Base-by-base conservation (phyloP, 805 yeast species). In the Candida dajiaensis region DNA sequence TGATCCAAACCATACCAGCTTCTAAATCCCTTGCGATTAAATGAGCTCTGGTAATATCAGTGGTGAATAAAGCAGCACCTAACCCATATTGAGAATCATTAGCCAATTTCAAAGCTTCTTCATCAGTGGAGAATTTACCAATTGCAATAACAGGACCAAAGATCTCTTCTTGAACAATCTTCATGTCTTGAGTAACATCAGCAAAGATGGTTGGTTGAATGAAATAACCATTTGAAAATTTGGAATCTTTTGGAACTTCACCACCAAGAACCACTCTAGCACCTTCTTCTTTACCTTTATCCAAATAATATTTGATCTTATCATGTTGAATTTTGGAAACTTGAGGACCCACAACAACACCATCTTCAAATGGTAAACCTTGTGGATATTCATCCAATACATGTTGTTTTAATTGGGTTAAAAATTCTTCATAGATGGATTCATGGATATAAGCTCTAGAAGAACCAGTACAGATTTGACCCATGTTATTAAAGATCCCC, bases 391-490 rank as follows among this genome's bases (percentile, higher is more conserved):
- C 69, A 16, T 58, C 58, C 29, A 58, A 44, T 22, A 67, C 66
- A 43, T 63, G 69, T 6, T 49, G 48, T 29, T 56, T 59, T 53
- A 78, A 70, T 42, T 64, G 68, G 38, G 63, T 61, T 33, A 77
- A 60, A 53, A 77, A 71, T 57, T 73, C 67, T 48, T 78, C 81
- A 62, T 78, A 77, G 48, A 77, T 62, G 15, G 70, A 71, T 49
- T 76, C 80, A 56, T 79, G 83, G 48, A 79, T 68, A 54, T 76
- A 77, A 41, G 78, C 66, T 65, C 83, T 72, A 20, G 83, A 77
- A 47, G 83, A 80, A 46, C 83, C 83, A 42, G 82, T 76, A 64
- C 85, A 79, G 51, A 79, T 80, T 65, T 79, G 83, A 52, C 85
- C 85, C 58, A 78, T 71, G 66, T 79, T 79, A 66, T 68, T 72